Evolutionary conservation across 805 yeast genomes (phyloP).

Genomic region (Saccharomycopsis sp.): DNA sequence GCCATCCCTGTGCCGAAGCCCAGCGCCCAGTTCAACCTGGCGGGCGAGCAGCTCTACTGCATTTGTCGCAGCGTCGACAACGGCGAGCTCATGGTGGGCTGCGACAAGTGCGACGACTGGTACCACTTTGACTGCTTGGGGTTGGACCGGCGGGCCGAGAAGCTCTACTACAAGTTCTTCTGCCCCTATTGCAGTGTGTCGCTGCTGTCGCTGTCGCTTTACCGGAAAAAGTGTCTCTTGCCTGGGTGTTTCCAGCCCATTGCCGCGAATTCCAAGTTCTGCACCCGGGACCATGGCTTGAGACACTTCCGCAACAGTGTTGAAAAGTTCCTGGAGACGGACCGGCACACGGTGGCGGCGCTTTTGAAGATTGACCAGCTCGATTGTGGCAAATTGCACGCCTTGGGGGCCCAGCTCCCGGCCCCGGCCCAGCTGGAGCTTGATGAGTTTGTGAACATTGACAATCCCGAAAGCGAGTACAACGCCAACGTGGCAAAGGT

Average conservation of each 20-base stretch:
- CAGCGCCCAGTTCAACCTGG: slow-evolving; percentile 1
- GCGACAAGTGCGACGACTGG: slow-evolving; percentile 96
- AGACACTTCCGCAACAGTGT: slow-evolving; percentile 30
- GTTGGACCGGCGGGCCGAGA: slow-evolving; percentile 40
- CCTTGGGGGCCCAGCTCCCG: slow-evolving; percentile 36
- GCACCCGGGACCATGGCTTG: slow-evolving; percentile 65
- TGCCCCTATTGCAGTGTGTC: slow-evolving; percentile 59
- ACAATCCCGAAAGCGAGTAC: slow-evolving; percentile 19
- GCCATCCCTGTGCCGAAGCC: slow-evolving; percentile 20
- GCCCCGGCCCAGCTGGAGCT: slow-evolving; percentile 30
- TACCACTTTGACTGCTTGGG: slow-evolving; percentile 76
- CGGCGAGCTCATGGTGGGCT: slow-evolving; percentile 83
- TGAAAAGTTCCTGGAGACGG: too few relatives aligned
- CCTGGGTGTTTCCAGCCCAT: slow-evolving; percentile 49
- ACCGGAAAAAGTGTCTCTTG: slow-evolving; percentile 73
- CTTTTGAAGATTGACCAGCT: background rate
- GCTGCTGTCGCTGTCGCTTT: slow-evolving; percentile 35
- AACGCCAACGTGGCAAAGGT: slow-evolving; percentile 12
- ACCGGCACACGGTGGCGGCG: too few relatives aligned
- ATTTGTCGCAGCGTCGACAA: slow-evolving; percentile 69
- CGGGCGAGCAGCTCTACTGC: slow-evolving; percentile 42
- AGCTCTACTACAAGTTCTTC: slow-evolving; percentile 52
- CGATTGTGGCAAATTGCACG: slow-evolving; percentile 23
- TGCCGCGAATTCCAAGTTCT: slow-evolving; percentile 52
- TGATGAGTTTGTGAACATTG: slow-evolving; percentile 16